These are phyloP conservation scores for Aspergillus coremiiformis DNA, from an alignment of 495 filamentous ascomycete genomes.

Conservation along the genomic window DNA sequence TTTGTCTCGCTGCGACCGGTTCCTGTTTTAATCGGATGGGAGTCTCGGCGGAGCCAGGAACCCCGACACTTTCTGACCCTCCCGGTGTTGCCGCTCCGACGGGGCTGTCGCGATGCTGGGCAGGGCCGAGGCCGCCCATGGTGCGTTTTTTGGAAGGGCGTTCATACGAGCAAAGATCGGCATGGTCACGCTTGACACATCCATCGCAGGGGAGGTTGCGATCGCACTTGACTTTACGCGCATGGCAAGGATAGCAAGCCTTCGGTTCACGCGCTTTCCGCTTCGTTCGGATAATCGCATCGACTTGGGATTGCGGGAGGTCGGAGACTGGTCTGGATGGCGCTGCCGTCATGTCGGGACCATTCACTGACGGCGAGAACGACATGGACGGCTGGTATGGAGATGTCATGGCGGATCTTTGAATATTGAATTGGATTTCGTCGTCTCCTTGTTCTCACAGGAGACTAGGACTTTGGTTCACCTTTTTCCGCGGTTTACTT, in stretches of 20 bases:
- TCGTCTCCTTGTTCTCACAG: not conserved
- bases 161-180: slow-evolving; percentile 65
- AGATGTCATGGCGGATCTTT: slow-evolving; percentile 27
- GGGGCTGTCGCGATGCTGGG: slow-evolving; percentile 28
- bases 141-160: slow-evolving; percentile 54
- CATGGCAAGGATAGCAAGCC: slow-evolving; percentile 67
- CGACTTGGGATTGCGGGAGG: slow-evolving; percentile 40
- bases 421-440: not conserved
- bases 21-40: slow-evolving; percentile 23
- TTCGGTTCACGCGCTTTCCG: slow-evolving; percentile 42
- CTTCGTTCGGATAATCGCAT: slow-evolving; percentile 45
- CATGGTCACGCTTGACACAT: slow-evolving; percentile 65
- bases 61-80: slow-evolving; percentile 14
- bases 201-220: slow-evolving; percentile 66
- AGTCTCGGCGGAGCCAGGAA: slow-evolving; percentile 19
- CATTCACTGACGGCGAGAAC: slow-evolving; percentile 26
- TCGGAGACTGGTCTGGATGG: slow-evolving; percentile 31
- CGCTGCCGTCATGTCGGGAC: slow-evolving; percentile 20
- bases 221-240: slow-evolving; percentile 69
- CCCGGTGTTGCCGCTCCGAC: slow-evolving; percentile 11
- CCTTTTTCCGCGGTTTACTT: not conserved
- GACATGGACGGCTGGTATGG: slow-evolving; percentile 30
- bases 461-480: not conserved
- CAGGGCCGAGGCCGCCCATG: slow-evolving; percentile 27
- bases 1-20: slow-evolving; percentile 17